A percentile compares a stretch with the other conserved stretches of the same genome.
Evolutionary conservation across 257 asterid species (phyloP).

Genomic region (Scutellaria baicalensis): DNA sequence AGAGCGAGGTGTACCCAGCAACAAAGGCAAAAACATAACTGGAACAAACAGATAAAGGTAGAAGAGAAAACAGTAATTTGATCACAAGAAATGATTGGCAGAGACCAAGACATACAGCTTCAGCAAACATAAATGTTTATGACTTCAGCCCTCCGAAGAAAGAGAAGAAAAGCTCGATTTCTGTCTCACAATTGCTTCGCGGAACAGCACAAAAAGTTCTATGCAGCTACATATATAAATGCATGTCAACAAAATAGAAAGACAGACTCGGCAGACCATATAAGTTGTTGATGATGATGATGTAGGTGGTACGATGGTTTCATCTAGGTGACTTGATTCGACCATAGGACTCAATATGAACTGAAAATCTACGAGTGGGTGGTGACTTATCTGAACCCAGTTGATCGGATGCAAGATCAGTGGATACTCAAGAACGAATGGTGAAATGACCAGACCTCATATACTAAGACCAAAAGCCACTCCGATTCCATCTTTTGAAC

Average conservation of each 20-base stretch:
- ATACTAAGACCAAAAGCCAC: slow-evolving; percentile 12
- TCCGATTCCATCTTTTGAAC: slow-evolving; percentile 14
- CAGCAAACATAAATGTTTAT: not conserved
- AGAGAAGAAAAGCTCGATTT: not conserved
- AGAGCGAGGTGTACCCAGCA: not conserved
- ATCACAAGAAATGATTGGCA: slow-evolving; percentile 13
- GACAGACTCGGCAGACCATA: slow-evolving; percentile 3
- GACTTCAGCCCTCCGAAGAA: slow-evolving; percentile 9
- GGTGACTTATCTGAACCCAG: slow-evolving; percentile 7
- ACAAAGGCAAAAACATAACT: not conserved
- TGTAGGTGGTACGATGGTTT: not conserved
- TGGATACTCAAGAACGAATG: not conserved
- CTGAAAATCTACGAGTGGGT: not conserved
- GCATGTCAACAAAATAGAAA: slow-evolving; percentile 8
- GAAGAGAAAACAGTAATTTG: not conserved
- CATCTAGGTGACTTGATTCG: not conserved
- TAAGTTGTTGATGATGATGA: not conserved
- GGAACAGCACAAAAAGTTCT: slow-evolving; percentile 17
- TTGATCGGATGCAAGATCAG: not conserved
- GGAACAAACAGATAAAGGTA: not conserved
- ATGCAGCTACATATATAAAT: slow-evolving; percentile 5
- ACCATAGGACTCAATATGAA: not conserved
- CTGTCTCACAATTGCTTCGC: slow-evolving; percentile 15
- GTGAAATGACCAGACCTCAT: slow-evolving; percentile 8
- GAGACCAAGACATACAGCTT: slow-evolving; percentile 13